Conservation (phyloP, 352 stramenopile species). For the Globisporangium radiosum region DNA sequence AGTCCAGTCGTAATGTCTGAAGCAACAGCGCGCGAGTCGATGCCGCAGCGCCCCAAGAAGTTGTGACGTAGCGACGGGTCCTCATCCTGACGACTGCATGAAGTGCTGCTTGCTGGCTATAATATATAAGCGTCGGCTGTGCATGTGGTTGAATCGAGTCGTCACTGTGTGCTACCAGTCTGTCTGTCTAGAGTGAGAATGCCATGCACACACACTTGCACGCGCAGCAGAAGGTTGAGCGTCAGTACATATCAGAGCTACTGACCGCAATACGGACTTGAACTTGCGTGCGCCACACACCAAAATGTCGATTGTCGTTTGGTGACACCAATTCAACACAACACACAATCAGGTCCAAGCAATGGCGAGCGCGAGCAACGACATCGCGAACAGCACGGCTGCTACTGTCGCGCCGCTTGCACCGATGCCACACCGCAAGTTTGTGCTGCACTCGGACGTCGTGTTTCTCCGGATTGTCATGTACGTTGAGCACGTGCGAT, state of each 20-base stretch:
- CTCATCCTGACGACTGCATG: background rate
- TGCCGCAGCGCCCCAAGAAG: constrained; percentile 10
- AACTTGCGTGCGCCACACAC: background rate
- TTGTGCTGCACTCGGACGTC: constrained; percentile 43
- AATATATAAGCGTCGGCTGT: background rate
- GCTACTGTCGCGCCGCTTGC: background rate
- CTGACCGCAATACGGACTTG: too few species aligned
- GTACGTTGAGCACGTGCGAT: constrained; percentile 20
- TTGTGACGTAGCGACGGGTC: constrained; percentile 2
- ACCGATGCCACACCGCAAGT: constrained; percentile 58
- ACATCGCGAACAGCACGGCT: too few species aligned
- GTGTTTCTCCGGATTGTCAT: constrained; percentile 61
- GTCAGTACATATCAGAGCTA: too few species aligned
- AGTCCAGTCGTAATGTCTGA: background rate
- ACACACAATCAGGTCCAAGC: background rate
- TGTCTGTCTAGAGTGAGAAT: too few species aligned
- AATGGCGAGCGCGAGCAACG: constrained; percentile 3
- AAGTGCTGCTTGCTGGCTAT: background rate
- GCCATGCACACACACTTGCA: too few species aligned
- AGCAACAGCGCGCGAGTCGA: background rate
- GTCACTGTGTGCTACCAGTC: too few species aligned
- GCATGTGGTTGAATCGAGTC: background rate
- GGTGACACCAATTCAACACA: background rate
- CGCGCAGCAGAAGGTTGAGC: too few species aligned
- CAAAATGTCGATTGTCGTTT: background rate